phyloP scores from a whole-genome alignment of 208 protist genomes.

The Trypanosoma platydactyli region DNA sequence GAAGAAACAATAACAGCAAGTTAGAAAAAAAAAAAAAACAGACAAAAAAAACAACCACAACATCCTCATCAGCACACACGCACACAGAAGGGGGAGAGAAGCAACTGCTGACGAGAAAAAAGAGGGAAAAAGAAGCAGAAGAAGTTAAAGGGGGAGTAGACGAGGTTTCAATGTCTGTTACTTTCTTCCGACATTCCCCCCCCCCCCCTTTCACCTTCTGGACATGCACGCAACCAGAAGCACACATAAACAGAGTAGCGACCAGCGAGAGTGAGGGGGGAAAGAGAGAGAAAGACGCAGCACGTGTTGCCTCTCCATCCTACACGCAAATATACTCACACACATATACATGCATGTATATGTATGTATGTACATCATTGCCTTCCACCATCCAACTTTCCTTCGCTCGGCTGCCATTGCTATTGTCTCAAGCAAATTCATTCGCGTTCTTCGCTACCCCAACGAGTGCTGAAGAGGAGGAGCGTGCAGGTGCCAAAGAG shows the following conservation, averaged over 20 bases:
- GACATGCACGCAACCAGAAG: background rate
- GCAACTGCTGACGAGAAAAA: background rate
- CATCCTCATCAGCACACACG: background rate
- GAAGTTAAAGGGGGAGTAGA: too few species aligned
- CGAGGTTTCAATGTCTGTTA: too few species aligned
- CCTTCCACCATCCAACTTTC: too few species aligned
- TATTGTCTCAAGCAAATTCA: too few species aligned
- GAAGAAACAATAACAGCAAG: background rate
- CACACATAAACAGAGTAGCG: background rate
- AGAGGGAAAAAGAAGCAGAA: background rate
- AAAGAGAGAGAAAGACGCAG: too few species aligned
- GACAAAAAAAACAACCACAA: background rate
- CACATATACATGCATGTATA: too few species aligned
- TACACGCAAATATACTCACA: too few species aligned
- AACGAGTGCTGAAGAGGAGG: background rate
- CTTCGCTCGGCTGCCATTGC: too few species aligned
- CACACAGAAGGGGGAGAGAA: background rate
- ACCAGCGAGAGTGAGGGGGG: background rate
- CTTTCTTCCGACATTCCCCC: background rate
- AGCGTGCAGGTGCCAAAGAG: background rate
- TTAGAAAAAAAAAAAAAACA: slow-evolving; percentile 3
- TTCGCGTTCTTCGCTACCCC: background rate
- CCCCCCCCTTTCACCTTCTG: background rate
- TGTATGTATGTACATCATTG: too few species aligned
- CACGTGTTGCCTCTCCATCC: too few species aligned